Evolutionary conservation across 805 yeast genomes (phyloP).

Genomic region (Lipomyces kockii): DNA sequence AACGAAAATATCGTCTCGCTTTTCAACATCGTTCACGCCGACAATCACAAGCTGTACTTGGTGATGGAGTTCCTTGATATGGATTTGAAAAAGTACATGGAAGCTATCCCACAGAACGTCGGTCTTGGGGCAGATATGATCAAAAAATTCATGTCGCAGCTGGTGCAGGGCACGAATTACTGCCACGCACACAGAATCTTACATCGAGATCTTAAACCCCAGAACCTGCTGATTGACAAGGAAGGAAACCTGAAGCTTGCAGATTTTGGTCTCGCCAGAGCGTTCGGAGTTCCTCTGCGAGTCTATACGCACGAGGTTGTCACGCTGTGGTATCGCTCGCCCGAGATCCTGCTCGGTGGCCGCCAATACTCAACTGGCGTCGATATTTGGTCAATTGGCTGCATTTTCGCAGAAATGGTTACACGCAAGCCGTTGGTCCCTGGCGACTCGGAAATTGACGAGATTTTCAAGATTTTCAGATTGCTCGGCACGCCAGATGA

Average conservation of each 20-base stretch:
- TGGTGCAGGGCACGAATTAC: constrained; percentile 86
- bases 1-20: constrained; percentile 92
- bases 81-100: constrained; percentile 97
- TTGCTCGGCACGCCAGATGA: constrained; percentile 93
- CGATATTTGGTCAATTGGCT: constrained; percentile 98
- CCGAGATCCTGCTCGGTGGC: constrained; percentile 93
- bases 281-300: constrained; percentile 95
- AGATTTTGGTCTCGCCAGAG: constrained; percentile 95
- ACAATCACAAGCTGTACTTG: constrained; percentile 85
- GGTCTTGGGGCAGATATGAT: constrained; percentile 90
- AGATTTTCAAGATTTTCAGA: constrained; percentile 90
- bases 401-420: constrained; percentile 97
- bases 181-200: constrained; percentile 94
- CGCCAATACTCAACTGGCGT: constrained; percentile 97
- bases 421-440: constrained; percentile 94
- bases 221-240: constrained; percentile 89
- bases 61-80: constrained; percentile 93
- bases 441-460: constrained; percentile 97
- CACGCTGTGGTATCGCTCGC: constrained; percentile 96
- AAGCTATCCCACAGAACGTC: constrained; percentile 85
- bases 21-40: constrained; percentile 93
- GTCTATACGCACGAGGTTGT: constrained; percentile 98
- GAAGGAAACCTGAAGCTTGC: constrained; percentile 92
- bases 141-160: constrained; percentile 88
- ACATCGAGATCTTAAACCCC: constrained; percentile 96